Percentiles rank a stretch among this genome's conserved stretches.
Evolutionary conservation across 306 rosid species (phyloP).

Genomic region (Canavalia ensiformis): DNA sequence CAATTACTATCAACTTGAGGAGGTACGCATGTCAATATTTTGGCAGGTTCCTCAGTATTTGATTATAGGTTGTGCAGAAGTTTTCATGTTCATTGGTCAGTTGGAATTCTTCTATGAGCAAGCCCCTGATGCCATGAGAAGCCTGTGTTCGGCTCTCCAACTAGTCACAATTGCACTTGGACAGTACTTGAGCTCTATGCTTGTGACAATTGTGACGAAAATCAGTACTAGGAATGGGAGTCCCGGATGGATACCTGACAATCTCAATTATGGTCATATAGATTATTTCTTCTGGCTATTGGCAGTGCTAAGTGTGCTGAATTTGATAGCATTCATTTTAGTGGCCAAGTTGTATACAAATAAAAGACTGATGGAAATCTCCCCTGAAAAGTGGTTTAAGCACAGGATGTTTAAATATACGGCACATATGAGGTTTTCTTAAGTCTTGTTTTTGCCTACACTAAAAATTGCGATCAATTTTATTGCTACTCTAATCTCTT

Average conservation of each 20-base stretch:
- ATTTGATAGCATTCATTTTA: slow-evolving; percentile 62
- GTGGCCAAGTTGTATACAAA: slow-evolving; percentile 69
- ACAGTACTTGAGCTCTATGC: slow-evolving; percentile 83
- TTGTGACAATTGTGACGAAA: slow-evolving; percentile 74
- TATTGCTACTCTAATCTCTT: slow-evolving; percentile 1
- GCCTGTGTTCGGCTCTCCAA: slow-evolving; percentile 81
- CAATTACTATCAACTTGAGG: slow-evolving; percentile 58
- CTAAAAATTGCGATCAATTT: neutral
- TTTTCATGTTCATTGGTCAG: slow-evolving; percentile 78
- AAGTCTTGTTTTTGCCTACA: slow-evolving; percentile 30
- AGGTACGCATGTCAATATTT: slow-evolving; percentile 76
- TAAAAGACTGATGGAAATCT: slow-evolving; percentile 62
- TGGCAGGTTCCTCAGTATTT: slow-evolving; percentile 97
- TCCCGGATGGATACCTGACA: slow-evolving; percentile 88
- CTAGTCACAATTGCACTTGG: slow-evolving; percentile 76
- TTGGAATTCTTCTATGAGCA: slow-evolving; percentile 85
- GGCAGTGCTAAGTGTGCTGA: slow-evolving; percentile 70
- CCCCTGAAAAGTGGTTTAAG: slow-evolving; percentile 39
- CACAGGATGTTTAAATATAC: slow-evolving; percentile 1
- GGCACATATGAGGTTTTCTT: slow-evolving; percentile 19
- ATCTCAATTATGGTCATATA: slow-evolving; percentile 79
- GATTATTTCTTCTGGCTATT: slow-evolving; percentile 86
- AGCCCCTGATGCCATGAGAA: slow-evolving; percentile 94
- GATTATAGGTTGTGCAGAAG: slow-evolving; percentile 83
- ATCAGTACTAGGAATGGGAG: slow-evolving; percentile 66